phyloP scores from a whole-genome alignment of 2,329 filamentous ascomycete species.

The Colletotrichum siamense region DNA sequence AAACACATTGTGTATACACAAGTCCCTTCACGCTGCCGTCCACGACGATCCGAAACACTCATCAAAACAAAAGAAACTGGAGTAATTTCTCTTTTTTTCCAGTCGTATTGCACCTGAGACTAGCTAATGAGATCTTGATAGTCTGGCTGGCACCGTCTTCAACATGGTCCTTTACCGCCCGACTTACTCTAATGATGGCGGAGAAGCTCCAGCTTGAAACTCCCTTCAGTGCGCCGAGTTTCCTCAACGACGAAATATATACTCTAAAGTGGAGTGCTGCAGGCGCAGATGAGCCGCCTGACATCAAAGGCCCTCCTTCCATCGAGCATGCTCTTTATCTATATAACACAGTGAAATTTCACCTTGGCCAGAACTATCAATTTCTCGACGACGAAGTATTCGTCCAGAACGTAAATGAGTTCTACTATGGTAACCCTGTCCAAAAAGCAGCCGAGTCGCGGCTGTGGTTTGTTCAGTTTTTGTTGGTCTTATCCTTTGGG shows the following conservation, averaged over 20 bases:
- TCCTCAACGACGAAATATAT: conserved; percentile 35
- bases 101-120: not conserved
- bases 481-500: conserved; percentile 27
- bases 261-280: conserved; percentile 26
- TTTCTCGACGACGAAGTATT: conserved; percentile 39
- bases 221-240: conserved; percentile 22
- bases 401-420: conserved; percentile 28
- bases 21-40: conserved; percentile 33
- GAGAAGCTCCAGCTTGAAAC: conserved; percentile 32
- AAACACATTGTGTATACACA: conserved; percentile 27
- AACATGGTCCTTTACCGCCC: conserved; percentile 37
- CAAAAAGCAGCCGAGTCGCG: conserved; percentile 25
- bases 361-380: conserved; percentile 39
- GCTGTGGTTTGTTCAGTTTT: conserved; percentile 32
- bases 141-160: conserved; percentile 37
- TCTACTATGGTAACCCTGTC: conserved; percentile 26
- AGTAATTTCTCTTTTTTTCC: conserved; percentile 30
- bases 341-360: conserved; percentile 41
- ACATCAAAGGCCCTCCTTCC: conserved; percentile 38
- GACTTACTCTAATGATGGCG: conserved; percentile 34
- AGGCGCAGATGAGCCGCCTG: conserved; percentile 26
- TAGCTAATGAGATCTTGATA: not conserved
- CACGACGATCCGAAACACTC: conserved; percentile 32
- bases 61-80: conserved; percentile 38
- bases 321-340: conserved; percentile 37